A percentile compares a stretch with the other conserved stretches of the same genome.
phyloP scores from a whole-genome alignment of 208 protist species.

The Vickermania ingenoplastis region DNA sequence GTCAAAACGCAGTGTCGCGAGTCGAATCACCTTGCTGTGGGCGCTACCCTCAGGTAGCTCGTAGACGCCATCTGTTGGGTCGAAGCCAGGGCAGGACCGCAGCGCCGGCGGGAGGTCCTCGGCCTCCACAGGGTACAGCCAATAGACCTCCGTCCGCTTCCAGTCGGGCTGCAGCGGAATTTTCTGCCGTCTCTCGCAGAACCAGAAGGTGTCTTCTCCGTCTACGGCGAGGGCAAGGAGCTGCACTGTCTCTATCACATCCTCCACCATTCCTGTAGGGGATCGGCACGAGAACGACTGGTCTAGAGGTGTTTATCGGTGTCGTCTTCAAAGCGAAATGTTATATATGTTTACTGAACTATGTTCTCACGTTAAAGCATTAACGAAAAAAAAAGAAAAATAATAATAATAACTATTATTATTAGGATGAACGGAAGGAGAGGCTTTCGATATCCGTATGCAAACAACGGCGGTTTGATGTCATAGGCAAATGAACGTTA shows the following conservation, averaged over 20 bases:
- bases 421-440: too few species aligned
- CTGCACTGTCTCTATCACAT: constrained; percentile 21
- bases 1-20: constrained; percentile 45
- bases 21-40: constrained; percentile 34
- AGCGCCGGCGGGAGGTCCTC: constrained; percentile 17
- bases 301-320: too few species aligned
- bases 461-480: too few species aligned
- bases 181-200: constrained; percentile 35
- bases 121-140: constrained; percentile 64
- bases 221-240: constrained; percentile 69
- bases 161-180: constrained; percentile 41
- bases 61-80: constrained; percentile 42
- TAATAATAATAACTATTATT: too few species aligned
- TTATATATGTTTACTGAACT: too few species aligned
- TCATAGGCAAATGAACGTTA: too few species aligned
- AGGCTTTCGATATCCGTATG: too few species aligned
- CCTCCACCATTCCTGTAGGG: constrained; percentile 4
- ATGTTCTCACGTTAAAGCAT: too few species aligned
- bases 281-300: too few species aligned
- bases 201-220: constrained; percentile 73
- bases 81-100: constrained; percentile 33
- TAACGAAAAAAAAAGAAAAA: too few species aligned
- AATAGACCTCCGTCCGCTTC: constrained; percentile 43
- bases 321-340: too few species aligned
- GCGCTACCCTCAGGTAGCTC: constrained; percentile 31